phyloP scores from a whole-genome alignment of 1,284 basidiomycete genomes.

The Coniophora puteana region DNA sequence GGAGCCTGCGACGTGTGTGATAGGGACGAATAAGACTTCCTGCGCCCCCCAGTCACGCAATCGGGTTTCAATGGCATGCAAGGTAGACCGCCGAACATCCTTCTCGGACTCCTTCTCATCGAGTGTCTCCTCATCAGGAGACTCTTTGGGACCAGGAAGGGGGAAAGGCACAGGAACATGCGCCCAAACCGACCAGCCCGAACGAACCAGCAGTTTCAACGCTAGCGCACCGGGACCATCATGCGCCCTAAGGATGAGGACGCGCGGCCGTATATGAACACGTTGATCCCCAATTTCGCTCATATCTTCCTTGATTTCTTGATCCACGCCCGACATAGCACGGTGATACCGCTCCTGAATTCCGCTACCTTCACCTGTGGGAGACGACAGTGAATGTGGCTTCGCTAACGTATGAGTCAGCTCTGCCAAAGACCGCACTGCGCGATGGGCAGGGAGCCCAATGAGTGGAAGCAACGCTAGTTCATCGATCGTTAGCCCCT shows the following conservation, averaged over 20 bases:
- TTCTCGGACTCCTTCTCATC: constrained; percentile 28
- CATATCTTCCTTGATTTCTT: constrained; percentile 13
- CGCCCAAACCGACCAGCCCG: constrained; percentile 65
- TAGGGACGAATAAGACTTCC: constrained; percentile 53
- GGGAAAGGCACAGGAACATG: constrained; percentile 53
- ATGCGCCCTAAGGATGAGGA: constrained; percentile 72
- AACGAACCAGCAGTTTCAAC: constrained; percentile 64
- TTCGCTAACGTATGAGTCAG: constrained; percentile 27
- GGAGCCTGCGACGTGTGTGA: constrained; percentile 19
- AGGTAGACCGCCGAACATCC: constrained; percentile 22
- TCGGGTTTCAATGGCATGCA: constrained; percentile 44
- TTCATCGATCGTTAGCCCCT: constrained; percentile 61
- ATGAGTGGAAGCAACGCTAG: constrained; percentile 75
- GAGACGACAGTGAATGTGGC: constrained; percentile 22
- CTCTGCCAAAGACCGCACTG: constrained; percentile 54
- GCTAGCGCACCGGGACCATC: constrained; percentile 74
- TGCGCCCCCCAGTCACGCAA: constrained; percentile 61
- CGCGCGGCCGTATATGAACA: constrained; percentile 44
- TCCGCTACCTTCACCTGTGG: constrained; percentile 13
- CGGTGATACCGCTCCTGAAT: constrained; percentile 15
- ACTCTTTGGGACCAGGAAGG: constrained; percentile 15
- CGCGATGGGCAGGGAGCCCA: constrained; percentile 75
- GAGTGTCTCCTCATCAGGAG: constrained; percentile 25
- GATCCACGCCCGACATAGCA: constrained; percentile 17
- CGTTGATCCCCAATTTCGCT: constrained; percentile 13